A percentile compares a stretch with the other conserved stretches of the same genome.
Evolutionary conservation across 805 yeast species (phyloP).

Genomic region (Kockiozyma suomiensis): DNA sequence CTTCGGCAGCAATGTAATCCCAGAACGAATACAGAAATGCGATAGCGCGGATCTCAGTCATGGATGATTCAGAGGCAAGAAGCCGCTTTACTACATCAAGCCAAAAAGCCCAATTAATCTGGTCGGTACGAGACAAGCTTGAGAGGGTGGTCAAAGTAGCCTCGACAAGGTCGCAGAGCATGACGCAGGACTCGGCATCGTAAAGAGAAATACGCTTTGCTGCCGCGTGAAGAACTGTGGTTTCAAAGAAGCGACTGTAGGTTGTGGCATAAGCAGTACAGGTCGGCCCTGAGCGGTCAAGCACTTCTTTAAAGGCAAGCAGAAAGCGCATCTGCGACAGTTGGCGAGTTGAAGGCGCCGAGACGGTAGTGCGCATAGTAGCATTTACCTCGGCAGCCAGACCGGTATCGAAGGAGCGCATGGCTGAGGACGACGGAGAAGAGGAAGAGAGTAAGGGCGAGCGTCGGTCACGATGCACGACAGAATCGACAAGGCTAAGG

Average conservation of each 20-base stretch:
- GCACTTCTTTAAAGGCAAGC: constrained; percentile 43
- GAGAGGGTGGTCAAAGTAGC: constrained; percentile 44
- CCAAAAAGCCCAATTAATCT: constrained; percentile 80
- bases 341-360: constrained; percentile 10
- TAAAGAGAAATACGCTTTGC: constrained; percentile 41
- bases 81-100: constrained; percentile 58
- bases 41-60: constrained; percentile 62
- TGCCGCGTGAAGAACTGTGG: constrained; percentile 42
- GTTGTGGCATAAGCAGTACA: constrained; percentile 41
- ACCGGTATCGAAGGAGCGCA: constrained; percentile 2
- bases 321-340: constrained; percentile 39
- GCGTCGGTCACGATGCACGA: constrained; percentile 22
- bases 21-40: constrained; percentile 73
- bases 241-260: constrained; percentile 44
- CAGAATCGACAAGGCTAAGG: constrained; percentile 35
- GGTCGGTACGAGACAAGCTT: constrained; percentile 38
- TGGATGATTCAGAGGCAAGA: constrained; percentile 64
- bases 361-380: constrained; percentile 12
- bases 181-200: constrained; percentile 45
- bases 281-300: constrained; percentile 37
- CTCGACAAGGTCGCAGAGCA: constrained; percentile 47
- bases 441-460: background rate
- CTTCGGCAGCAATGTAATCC: constrained; percentile 59
- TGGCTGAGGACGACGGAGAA: background rate
- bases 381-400: constrained; percentile 11